phyloP scores from a whole-genome alignment of 2,329 filamentous ascomycete species.

The Aspergillus carbonarius region DNA sequence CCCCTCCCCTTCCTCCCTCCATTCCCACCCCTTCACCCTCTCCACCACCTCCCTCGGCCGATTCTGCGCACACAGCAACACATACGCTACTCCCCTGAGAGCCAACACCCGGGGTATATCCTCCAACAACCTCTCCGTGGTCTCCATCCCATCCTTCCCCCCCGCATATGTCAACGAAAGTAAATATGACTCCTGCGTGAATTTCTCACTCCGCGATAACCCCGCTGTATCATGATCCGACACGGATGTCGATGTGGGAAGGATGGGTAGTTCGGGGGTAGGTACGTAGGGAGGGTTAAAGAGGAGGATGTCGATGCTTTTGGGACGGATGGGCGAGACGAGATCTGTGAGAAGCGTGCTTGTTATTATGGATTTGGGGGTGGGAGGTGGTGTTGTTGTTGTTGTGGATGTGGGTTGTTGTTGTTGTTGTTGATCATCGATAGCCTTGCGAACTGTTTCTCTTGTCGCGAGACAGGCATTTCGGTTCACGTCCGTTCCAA shows the following conservation, averaged over 20 bases:
- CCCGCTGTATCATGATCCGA: neutral
- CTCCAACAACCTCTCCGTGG: slow-evolving; percentile 74
- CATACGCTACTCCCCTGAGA: slow-evolving; percentile 74
- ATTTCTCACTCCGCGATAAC: slow-evolving; percentile 45
- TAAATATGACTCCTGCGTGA: slow-evolving; percentile 79
- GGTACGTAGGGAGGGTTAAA: slow-evolving; percentile 99
- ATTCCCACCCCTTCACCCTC: slow-evolving; percentile 57
- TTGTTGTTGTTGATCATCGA: slow-evolving; percentile 33
- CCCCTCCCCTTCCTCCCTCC: slow-evolving; percentile 12
- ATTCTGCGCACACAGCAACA: slow-evolving; percentile 89
- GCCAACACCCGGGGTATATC: slow-evolving; percentile 65
- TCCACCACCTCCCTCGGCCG: slow-evolving; percentile 71
- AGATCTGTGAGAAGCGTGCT: slow-evolving; percentile 72
- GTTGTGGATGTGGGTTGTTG: neutral
- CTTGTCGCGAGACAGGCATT: slow-evolving; percentile 76
- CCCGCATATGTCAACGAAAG: slow-evolving; percentile 86
- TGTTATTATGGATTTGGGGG: slow-evolving; percentile 42
- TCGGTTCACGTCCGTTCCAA: slow-evolving; percentile 80
- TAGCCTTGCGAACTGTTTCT: slow-evolving; percentile 62
- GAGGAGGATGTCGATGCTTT: slow-evolving; percentile 75
- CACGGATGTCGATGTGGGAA: slow-evolving; percentile 36
- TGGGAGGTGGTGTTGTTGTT: neutral
- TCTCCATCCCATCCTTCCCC: slow-evolving; percentile 89
- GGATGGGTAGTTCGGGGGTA: slow-evolving; percentile 68
- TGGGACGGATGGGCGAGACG: slow-evolving; percentile 57